Percentiles rank a stretch among this genome's conserved stretches.
Evolutionary conservation across 441 rosid genomes (phyloP).

Genomic region (Eruca vesicaria): DNA sequence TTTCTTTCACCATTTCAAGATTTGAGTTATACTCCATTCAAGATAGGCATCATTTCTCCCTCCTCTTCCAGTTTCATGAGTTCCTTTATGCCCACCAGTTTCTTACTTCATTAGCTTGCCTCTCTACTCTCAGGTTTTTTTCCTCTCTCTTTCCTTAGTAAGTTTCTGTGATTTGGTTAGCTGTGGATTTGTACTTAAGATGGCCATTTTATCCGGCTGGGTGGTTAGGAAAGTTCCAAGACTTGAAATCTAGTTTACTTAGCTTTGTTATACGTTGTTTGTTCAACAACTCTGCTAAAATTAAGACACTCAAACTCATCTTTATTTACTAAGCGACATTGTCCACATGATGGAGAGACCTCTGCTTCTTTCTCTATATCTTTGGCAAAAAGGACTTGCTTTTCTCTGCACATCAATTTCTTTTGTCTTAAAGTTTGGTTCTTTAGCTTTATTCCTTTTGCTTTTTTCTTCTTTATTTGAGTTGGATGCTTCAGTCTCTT

Average conservation of each 20-base stretch:
- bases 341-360: conserved; percentile 6
- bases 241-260: conserved; percentile 21
- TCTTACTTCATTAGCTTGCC: conserved; percentile 21
- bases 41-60: background rate
- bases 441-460: conserved; percentile 42
- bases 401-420: conserved; percentile 23
- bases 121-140: conserved; percentile 23
- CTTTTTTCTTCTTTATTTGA: background rate
- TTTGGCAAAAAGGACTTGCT: conserved; percentile 28
- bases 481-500: conserved; percentile 32
- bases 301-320: conserved; percentile 21
- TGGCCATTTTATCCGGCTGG: conserved; percentile 19
- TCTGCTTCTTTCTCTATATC: conserved; percentile 29
- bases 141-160: background rate
- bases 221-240: conserved; percentile 23
- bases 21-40: conserved; percentile 10
- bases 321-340: conserved; percentile 28
- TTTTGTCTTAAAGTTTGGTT: conserved; percentile 35
- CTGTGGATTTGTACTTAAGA: conserved; percentile 2
- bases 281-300: conserved; percentile 30
- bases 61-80: background rate
- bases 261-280: conserved; percentile 13
- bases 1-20: conserved; percentile 15
- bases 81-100: conserved; percentile 4
- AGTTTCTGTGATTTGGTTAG: background rate